Evolutionary conservation across 208 protist genomes (phyloP), one percentile per base, ranked within the genome.

Genomic region (Borovskyia barvae): DNA sequence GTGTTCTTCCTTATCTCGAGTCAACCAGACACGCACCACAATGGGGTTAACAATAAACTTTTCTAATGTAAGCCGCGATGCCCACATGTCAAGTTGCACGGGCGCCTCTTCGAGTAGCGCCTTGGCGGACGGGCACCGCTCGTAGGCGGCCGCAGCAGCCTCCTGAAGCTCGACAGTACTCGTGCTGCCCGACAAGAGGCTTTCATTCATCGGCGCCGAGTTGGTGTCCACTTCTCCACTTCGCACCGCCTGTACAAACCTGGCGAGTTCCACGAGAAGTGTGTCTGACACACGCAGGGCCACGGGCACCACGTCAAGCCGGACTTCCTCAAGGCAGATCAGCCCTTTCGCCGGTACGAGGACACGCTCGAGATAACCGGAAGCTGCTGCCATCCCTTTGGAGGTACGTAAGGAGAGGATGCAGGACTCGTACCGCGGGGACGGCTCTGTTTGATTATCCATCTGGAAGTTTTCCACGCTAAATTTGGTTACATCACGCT

Each of bases 41-140:
- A 96, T 70, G 7, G 90, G 90, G 74, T 96, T 93, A 24, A 93
- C 75, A 45, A 96, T 85, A 53, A 96, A 80, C n/a, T 77, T 70
- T 41, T 91, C 80, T n/a, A 96, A 17, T 45, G 85, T 75, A 35
- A 96, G 46, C 47, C 61, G 75, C 40, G 80, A 87, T 17, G 75
- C 71, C 82, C 82, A 75, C 11, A 80, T 56, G 50, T 86, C 80
- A 3, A 84, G 72, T 54, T 77, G 66, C 41, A 72, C 45, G 19
- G 84, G 87, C 12, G 83, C 77, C 24, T 50, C 55, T 2, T 73
- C 47, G 66, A 81, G 86, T 12, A 92, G 65, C 30, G 70, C 56
- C 41, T 57, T 39, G 14, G 35, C 55, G 11, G 72, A 76, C 0
- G 81, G 87, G 43, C 73, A 74, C 6, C 43, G 57, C 41, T 66